Conservation (phyloP, 2,329 filamentous ascomycete genomes). For the Podosphaera fusca region DNA sequence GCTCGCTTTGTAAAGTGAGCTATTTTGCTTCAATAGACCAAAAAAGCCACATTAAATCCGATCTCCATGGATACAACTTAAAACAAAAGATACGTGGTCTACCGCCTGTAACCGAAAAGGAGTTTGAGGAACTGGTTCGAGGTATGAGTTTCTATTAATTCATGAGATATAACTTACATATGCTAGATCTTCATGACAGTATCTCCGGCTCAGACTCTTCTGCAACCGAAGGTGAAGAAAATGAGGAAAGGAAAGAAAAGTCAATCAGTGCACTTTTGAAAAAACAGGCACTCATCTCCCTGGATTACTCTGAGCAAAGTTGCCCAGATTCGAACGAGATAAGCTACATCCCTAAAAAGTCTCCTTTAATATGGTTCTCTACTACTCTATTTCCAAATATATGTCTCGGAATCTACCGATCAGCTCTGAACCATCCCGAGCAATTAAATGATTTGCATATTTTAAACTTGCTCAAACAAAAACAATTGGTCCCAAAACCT, state of each 20-base stretch:
- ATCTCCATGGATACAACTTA: conserved; percentile 82
- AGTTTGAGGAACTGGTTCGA: conserved; percentile 71
- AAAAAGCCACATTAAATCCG: conserved; percentile 65
- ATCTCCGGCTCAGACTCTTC: conserved; percentile 65
- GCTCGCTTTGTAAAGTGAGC: conserved; percentile 52
- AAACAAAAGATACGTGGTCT: conserved; percentile 69
- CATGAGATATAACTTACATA: conserved; percentile 4
- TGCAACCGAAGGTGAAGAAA: conserved; percentile 37
- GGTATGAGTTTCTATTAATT: conserved; percentile 8
- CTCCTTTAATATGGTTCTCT: conserved; percentile 67
- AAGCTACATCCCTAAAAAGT: conserved; percentile 35
- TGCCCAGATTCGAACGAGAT: conserved; percentile 23
- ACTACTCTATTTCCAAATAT: conserved; percentile 56
- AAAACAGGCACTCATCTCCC: conserved; percentile 45
- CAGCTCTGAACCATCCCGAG: conserved; percentile 53
- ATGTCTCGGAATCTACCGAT: conserved; percentile 68
- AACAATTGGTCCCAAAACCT: conserved; percentile 47
- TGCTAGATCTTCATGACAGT: conserved; percentile 57
- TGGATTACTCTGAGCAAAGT: conserved; percentile 23
- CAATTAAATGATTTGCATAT: conserved; percentile 38
- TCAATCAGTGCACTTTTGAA: conserved; percentile 42
- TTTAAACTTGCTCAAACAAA: conserved; percentile 45
- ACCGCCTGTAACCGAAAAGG: conserved; percentile 47
- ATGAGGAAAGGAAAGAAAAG: conserved; percentile 26
- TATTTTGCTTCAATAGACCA: conserved; percentile 62